Conservation (phyloP, 306 rosid genomes). For the Abrus precatorius region DNA sequence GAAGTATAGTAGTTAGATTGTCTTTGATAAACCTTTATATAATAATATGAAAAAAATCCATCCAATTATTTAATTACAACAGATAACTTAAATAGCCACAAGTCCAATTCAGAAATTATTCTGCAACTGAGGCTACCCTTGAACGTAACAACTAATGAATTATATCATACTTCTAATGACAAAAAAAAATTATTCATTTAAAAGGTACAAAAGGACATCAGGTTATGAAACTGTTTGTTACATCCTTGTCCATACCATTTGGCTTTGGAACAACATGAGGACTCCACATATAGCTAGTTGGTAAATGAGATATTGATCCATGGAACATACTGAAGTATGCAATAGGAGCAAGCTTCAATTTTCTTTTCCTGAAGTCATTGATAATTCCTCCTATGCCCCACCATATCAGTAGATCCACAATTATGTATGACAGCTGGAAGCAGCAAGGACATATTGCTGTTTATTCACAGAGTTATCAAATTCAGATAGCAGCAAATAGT, state of each 20-base stretch:
- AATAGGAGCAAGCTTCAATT: slow-evolving; percentile 86
- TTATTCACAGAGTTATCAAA: slow-evolving; percentile 37
- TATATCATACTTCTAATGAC: slow-evolving; percentile 4
- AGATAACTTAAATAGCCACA: slow-evolving; percentile 12
- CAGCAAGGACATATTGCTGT: slow-evolving; percentile 44
- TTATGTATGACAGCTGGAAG: slow-evolving; percentile 76
- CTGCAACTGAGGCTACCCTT: slow-evolving; percentile 13
- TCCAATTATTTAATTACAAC: slow-evolving; percentile 2
- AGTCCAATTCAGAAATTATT: slow-evolving; percentile 19
- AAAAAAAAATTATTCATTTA: slow-evolving; percentile 20
- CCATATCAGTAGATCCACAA: slow-evolving; percentile 88
- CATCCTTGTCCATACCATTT: slow-evolving; percentile 60
- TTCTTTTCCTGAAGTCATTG: slow-evolving; percentile 86
- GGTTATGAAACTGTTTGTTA: slow-evolving; percentile 10
- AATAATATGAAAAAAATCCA: neutral
- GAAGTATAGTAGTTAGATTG: slow-evolving; percentile 11
- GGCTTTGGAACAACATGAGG: slow-evolving; percentile 93
- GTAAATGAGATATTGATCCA: slow-evolving; percentile 91
- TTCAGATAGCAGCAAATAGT: slow-evolving; percentile 23
- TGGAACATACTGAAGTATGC: slow-evolving; percentile 87
- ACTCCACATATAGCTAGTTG: slow-evolving; percentile 95
- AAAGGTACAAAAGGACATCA: neutral
- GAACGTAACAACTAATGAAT: neutral
- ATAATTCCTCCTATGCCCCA: slow-evolving; percentile 87
- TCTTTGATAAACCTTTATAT: slow-evolving; percentile 11